Percentiles rank a stretch among this genome's conserved stretches.
Evolutionary conservation across 345 rosid species (phyloP).

Genomic region (Euphorbia tirucalli): DNA sequence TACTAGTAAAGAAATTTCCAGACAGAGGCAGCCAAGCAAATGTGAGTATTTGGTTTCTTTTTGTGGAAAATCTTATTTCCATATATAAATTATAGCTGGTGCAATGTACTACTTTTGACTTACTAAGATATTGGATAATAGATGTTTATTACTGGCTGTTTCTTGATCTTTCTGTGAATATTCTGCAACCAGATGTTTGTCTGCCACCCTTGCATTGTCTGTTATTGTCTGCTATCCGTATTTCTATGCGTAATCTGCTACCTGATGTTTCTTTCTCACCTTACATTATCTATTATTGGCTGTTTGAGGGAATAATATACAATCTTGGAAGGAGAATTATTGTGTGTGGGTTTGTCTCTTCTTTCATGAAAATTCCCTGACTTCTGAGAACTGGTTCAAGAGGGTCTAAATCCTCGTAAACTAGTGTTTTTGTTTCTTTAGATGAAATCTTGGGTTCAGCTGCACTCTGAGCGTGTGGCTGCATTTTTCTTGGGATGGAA

Average conservation of each 20-base stretch:
- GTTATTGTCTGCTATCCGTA: neutral
- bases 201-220: neutral
- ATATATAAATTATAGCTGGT: neutral
- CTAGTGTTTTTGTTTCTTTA: neutral
- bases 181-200: neutral
- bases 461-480: neutral
- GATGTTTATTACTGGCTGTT: too few relatives aligned
- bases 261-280: neutral
- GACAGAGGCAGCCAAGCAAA: slow-evolving; percentile 10
- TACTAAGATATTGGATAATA: too few relatives aligned
- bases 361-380: neutral
- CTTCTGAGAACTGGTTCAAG: neutral
- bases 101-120: too few relatives aligned
- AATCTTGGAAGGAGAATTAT: neutral
- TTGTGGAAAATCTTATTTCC: neutral
- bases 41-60: slow-evolving; percentile 17
- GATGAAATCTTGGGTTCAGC: neutral
- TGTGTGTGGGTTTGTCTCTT: neutral
- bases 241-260: neutral
- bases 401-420: neutral
- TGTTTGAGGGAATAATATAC: neutral
- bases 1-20: slow-evolving; percentile 5
- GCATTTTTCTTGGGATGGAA: neutral
- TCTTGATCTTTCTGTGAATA: neutral
- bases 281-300: neutral